Percentiles rank a stretch among this genome's conserved stretches.
Evolutionary conservation across 1,284 basidiomycete genomes (phyloP).

Genomic region (Cutaneotrichosporon arboriforme): DNA sequence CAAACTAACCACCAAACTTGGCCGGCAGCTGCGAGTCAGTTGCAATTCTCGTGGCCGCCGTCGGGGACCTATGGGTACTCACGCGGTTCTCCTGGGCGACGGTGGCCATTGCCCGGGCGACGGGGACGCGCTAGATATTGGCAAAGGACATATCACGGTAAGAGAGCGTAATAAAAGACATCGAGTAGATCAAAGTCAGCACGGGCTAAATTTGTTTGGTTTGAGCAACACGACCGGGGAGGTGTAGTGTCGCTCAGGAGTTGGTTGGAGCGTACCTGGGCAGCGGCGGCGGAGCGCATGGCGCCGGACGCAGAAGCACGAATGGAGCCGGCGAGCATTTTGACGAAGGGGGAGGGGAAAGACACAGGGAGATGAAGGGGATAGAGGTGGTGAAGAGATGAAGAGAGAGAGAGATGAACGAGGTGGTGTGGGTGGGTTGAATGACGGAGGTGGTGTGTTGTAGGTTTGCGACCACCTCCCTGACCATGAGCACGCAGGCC

Average conservation of each 20-base stretch:
- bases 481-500: too few relatives aligned
- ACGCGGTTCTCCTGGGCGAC: conserved; percentile 40
- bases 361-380: neutral
- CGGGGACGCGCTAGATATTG: conserved; percentile 25
- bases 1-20: conserved; percentile 85
- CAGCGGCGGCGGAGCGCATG: conserved; percentile 23
- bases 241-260: neutral
- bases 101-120: conserved; percentile 39
- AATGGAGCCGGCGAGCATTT: conserved; percentile 34
- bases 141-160: too few relatives aligned
- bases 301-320: conserved; percentile 28
- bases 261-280: conserved; percentile 12
- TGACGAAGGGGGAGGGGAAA: conserved; percentile 2
- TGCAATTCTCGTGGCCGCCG: neutral
- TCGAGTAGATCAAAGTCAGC: conserved; percentile 2
- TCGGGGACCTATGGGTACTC: conserved; percentile 13
- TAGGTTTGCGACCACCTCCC: neutral
- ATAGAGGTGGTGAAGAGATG: neutral
- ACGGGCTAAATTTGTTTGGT: conserved; percentile 15
- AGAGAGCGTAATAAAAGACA: neutral
- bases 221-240: neutral
- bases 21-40: conserved; percentile 63
- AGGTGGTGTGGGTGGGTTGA: neutral
- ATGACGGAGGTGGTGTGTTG: neutral
- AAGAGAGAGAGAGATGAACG: neutral